Evolutionary conservation across 2,329 filamentous ascomycete genomes (phyloP).

Genomic region (Metarhizium guizhouense): DNA sequence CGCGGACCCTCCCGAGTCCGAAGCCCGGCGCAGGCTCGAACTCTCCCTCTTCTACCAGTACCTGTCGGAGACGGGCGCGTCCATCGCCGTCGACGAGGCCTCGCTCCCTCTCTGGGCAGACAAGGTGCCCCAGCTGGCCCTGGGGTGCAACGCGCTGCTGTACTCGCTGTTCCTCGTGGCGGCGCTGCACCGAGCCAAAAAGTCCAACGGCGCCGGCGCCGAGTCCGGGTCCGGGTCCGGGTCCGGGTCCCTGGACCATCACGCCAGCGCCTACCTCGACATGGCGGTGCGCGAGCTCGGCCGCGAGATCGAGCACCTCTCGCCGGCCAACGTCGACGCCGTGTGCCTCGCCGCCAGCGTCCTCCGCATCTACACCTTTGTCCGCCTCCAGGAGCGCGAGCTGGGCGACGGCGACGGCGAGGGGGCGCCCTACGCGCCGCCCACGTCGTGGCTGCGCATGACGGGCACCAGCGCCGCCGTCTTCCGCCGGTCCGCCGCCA

Average conservation of each 20-base stretch:
- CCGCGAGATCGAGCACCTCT: slow-evolving; percentile 10
- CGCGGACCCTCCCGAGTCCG: slow-evolving; percentile 8
- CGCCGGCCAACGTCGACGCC: slow-evolving; percentile 9
- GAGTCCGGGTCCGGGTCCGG: too few species aligned
- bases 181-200: slow-evolving; percentile 10
- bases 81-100: slow-evolving; percentile 7
- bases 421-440: slow-evolving; percentile 10
- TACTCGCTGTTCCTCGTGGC: slow-evolving; percentile 11
- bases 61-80: slow-evolving; percentile 9
- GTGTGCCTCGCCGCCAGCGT: slow-evolving; percentile 11
- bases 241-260: background rate
- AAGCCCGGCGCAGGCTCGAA: slow-evolving; percentile 11
- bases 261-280: slow-evolving; percentile 10
- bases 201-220: background rate
- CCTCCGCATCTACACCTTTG: slow-evolving; percentile 11
- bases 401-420: background rate
- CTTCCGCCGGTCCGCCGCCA: slow-evolving; percentile 8
- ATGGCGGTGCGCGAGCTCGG: slow-evolving; percentile 10
- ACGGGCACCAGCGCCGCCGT: slow-evolving; percentile 10
- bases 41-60: slow-evolving; percentile 14
- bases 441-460: slow-evolving; percentile 14
- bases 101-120: slow-evolving; percentile 8
- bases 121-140: slow-evolving; percentile 7
- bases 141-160: slow-evolving; percentile 11
- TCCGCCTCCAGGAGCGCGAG: slow-evolving; percentile 10